A percentile compares a stretch with the other conserved stretches of the same genome.
phyloP scores from a whole-genome alignment of 306 rosid species.

The Quillaja saponaria region DNA sequence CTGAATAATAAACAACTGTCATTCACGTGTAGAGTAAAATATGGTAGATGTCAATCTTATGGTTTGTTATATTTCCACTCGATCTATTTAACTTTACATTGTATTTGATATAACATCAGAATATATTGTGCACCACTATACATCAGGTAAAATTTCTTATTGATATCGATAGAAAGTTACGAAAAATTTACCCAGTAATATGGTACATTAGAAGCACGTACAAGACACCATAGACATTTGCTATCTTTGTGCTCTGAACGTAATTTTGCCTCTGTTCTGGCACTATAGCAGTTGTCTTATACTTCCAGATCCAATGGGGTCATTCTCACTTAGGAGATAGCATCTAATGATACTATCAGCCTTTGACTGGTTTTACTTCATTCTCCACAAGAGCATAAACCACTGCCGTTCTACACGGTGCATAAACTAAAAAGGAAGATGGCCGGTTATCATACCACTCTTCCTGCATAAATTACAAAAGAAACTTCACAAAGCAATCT shows the following conservation, averaged over 20 bases:
- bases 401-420: constrained; percentile 81
- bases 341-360: constrained; percentile 22
- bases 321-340: constrained; percentile 11
- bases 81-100: too few species aligned
- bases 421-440: constrained; percentile 68
- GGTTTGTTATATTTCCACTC: too few species aligned
- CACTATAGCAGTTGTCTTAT: too few species aligned
- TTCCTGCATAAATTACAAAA: constrained; percentile 51
- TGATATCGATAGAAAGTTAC: neutral
- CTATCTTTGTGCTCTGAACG: neutral
- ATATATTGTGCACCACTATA: too few species aligned
- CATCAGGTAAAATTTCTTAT: constrained; percentile 1
- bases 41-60: too few species aligned
- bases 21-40: too few species aligned
- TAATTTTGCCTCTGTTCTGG: neutral
- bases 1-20: too few species aligned
- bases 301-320: neutral
- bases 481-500: constrained; percentile 20
- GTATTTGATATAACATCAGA: neutral
- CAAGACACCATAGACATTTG: neutral
- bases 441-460: constrained; percentile 72
- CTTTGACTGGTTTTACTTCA: constrained; percentile 30
- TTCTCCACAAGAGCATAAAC: constrained; percentile 61
- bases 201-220: constrained; percentile 6
- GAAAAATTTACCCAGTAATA: neutral